Conservation (phyloP, 768 basidiomycete species). For the Collybia sp. region DNA sequence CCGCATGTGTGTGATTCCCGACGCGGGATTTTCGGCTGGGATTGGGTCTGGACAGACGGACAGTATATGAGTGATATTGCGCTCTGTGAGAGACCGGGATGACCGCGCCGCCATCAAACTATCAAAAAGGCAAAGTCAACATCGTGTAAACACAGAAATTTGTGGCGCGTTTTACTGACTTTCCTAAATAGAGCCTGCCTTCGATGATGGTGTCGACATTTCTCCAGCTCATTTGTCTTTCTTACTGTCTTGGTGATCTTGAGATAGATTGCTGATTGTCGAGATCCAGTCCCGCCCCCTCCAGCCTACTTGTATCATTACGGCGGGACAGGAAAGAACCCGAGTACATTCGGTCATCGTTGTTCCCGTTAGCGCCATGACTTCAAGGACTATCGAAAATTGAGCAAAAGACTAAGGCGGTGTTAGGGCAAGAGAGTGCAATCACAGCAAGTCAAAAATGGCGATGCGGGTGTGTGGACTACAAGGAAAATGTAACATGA, state of each 20-base stretch:
- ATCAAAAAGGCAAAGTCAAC: conserved; percentile 15
- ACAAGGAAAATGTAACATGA: conserved; percentile 8
- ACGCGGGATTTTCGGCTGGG: conserved; percentile 65
- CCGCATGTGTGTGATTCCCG: conserved; percentile 65
- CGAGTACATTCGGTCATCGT: conserved; percentile 12
- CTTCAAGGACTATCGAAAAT: conserved; percentile 10
- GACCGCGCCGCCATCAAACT: conserved; percentile 71
- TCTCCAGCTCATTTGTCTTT: conserved; percentile 56
- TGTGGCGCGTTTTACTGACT: conserved; percentile 42
- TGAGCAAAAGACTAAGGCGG: conserved; percentile 21
- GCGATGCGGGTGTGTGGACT: conserved; percentile 21
- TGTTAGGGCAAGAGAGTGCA: conserved; percentile 22
- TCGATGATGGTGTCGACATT: conserved; percentile 67
- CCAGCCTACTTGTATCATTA: conserved; percentile 15
- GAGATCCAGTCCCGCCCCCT: no score
- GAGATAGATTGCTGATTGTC: conserved; percentile 3
- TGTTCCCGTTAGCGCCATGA: conserved; percentile 18
- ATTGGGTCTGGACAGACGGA: conserved; percentile 74
- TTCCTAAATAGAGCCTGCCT: conserved; percentile 66
- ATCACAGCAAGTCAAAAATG: conserved; percentile 11
- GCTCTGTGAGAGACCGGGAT: conserved; percentile 65
- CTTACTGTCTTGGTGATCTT: conserved; percentile 10
- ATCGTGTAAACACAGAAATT: conserved; percentile 9
- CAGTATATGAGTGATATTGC: conserved; percentile 73
- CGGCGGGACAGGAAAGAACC: conserved; percentile 16